A percentile compares a stretch with the other conserved stretches of the same genome.
phyloP scores from a whole-genome alignment of 1,284 basidiomycete genomes.

The Microbotryum silenes-acaulis region DNA sequence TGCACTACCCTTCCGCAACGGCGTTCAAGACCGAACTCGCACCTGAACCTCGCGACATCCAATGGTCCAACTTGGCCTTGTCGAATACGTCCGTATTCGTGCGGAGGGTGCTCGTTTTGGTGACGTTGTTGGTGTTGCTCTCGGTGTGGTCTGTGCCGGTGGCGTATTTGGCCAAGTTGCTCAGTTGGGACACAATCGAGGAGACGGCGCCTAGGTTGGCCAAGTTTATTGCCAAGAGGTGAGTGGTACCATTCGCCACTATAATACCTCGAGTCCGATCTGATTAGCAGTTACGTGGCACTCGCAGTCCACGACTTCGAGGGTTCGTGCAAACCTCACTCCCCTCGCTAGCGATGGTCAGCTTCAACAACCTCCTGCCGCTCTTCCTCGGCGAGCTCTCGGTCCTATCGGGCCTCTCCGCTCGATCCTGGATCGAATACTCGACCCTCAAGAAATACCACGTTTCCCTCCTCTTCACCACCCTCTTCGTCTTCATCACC shows the following conservation, averaged over 20 bases:
- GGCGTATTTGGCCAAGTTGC: slow-evolving; percentile 68
- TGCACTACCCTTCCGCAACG: slow-evolving; percentile 62
- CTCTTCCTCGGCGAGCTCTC: slow-evolving; percentile 82
- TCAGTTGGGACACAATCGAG: slow-evolving; percentile 87
- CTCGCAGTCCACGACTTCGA: slow-evolving; percentile 55
- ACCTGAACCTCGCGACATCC: slow-evolving; percentile 89
- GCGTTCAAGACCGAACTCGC: slow-evolving; percentile 61
- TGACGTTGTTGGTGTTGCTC: slow-evolving; percentile 38
- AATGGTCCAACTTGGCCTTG: slow-evolving; percentile 81
- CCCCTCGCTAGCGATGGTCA: slow-evolving; percentile 80
- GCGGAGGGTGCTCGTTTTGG: slow-evolving; percentile 61
- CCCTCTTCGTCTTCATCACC: slow-evolving; percentile 77
- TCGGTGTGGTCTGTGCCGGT: slow-evolving; percentile 67
- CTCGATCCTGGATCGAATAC: slow-evolving; percentile 86
- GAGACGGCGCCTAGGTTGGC: slow-evolving; percentile 75
- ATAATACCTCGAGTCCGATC: background rate
- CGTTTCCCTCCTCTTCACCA: slow-evolving; percentile 85
- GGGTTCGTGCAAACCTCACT: slow-evolving; percentile 89
- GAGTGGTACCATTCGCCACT: background rate
- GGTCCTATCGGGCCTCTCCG: slow-evolving; percentile 78
- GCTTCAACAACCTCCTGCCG: slow-evolving; percentile 79
- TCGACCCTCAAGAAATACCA: slow-evolving; percentile 93
- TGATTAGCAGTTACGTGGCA: background rate
- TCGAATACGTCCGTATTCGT: slow-evolving; percentile 53
- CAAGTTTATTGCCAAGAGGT: slow-evolving; percentile 60